A percentile compares a stretch with the other conserved stretches of the same genome.
These are phyloP conservation scores for Thozetella sp. DNA, from an alignment of 495 filamentous ascomycete species.

Conservation along the genomic window DNA sequence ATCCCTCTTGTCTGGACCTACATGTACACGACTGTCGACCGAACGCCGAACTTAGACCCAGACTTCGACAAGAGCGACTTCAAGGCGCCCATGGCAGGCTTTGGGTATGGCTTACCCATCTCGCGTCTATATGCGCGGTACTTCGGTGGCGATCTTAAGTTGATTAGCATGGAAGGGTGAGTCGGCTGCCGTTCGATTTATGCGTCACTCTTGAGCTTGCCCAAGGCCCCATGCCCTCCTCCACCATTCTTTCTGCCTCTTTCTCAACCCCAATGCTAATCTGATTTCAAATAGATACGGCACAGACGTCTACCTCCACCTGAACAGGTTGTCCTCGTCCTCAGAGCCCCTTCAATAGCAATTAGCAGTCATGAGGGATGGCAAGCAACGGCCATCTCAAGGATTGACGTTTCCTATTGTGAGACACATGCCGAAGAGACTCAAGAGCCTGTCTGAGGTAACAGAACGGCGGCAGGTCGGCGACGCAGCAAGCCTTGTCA, in stretches of 20 bases:
- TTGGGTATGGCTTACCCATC: conserved; percentile 94
- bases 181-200: too few species aligned
- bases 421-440: conserved; percentile 62
- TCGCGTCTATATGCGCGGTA: conserved; percentile 93
- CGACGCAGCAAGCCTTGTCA: conserved; percentile 73
- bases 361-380: conserved; percentile 92
- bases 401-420: conserved; percentile 77
- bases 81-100: conserved; percentile 98
- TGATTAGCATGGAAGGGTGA: conserved; percentile 99
- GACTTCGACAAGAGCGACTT: conserved; percentile 99
- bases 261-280: neutral
- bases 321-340: conserved; percentile 92
- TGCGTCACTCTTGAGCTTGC: too few species aligned
- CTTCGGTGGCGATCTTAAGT: conserved; percentile 93
- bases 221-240: too few species aligned
- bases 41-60: conserved; percentile 91
- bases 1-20: conserved; percentile 99
- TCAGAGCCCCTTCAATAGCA: conserved; percentile 98
- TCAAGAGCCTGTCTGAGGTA: conserved; percentile 61
- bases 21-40: conserved; percentile 98
- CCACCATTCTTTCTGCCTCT: neutral
- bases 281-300: conserved; percentile 70
- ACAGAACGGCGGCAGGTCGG: conserved; percentile 86
- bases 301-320: conserved; percentile 96
- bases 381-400: conserved; percentile 65